Evolutionary conservation across 1,284 basidiomycete genomes (phyloP), one percentile per base, ranked within the genome.

Genomic region (Pisolithus thermaeus): DNA sequence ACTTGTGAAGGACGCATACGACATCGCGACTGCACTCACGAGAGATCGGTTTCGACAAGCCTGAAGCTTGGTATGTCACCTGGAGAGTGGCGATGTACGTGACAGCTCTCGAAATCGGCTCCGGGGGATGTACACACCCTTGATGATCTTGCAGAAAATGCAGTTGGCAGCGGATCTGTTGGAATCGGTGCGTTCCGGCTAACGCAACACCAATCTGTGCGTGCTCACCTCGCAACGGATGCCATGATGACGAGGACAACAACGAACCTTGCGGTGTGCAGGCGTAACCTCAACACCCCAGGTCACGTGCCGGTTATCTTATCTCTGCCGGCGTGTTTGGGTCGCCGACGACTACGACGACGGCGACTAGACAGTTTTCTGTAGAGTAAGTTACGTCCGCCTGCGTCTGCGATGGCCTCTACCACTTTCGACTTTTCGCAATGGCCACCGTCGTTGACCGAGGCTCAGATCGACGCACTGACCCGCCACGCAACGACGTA

Each of bases 131-230:
- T 7, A 64, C 72, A 50, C 53, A 82, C 92, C 89, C 74, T 90
- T 90, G 73, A 93, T 79, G 66, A 95, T 94, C 73, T 86, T 94
- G 78, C 92, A 95, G 75, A 95, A 95, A 61, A 94, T 72, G 68
- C 92, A 94, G 32, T 67, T 69, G 3, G 79, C 74, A 52, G 83
- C 71, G 43, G 71, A 71, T 60, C 80, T 82, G 46, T 43, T 12
- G 7, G 12, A 1, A 1, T 1, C 22, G 14, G 53, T 44, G n/a
- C n/a, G 4, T 40, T 9, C 18, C 42, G 9, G 38, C 23, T 14
- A 0, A 0, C 16, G 12, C 2, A n/a, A 9, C 3, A 2, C 1
- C 28, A 7, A 28, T 1, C n/a, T 14, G 20, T 23, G 11, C 20
- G 9, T 37, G 0, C 63, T 56, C 49, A 50, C 62, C 63, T 67